These are phyloP conservation scores for Orbilia blumenaviensis DNA, from an alignment of 2,329 filamentous ascomycete species.

Conservation along the genomic window DNA sequence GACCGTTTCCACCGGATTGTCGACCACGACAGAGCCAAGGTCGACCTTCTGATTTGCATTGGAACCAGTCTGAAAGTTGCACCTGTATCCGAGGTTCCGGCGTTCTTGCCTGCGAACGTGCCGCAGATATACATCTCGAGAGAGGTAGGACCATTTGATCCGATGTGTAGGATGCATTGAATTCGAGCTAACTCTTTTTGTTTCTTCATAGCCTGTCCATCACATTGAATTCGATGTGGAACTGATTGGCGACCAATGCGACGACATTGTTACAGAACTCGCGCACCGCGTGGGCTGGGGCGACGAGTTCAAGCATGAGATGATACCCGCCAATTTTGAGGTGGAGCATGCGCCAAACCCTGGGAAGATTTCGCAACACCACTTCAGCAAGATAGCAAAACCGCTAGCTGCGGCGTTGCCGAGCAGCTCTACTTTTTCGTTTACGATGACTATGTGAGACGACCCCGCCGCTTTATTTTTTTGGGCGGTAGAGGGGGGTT, in stretches of 20 bases:
- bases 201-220: constrained; percentile 73
- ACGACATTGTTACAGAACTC: constrained; percentile 86
- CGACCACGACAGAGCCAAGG: constrained; percentile 79
- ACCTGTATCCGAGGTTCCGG: constrained; percentile 90
- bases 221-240: constrained; percentile 98
- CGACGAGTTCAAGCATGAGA: constrained; percentile 73
- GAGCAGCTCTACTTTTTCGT: constrained; percentile 47
- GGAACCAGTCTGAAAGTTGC: constrained; percentile 96
- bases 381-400: constrained; percentile 30
- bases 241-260: constrained; percentile 86
- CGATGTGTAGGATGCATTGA: background rate
- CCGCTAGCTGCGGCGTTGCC: constrained; percentile 26
- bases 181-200: constrained; percentile 27
- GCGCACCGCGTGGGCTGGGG: constrained; percentile 83
- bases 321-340: constrained; percentile 69
- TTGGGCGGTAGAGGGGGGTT: background rate
- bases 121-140: constrained; percentile 91
- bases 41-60: constrained; percentile 93
- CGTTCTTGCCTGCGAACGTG: constrained; percentile 78
- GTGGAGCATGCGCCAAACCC: constrained; percentile 36
- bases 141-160: constrained; percentile 69
- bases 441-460: constrained; percentile 50
- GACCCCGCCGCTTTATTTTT: background rate
- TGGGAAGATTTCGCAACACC: constrained; percentile 37
- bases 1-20: constrained; percentile 83